Evolutionary conservation across 495 filamentous ascomycete genomes (phyloP).

Genomic region (Aspergillus baeticus): DNA sequence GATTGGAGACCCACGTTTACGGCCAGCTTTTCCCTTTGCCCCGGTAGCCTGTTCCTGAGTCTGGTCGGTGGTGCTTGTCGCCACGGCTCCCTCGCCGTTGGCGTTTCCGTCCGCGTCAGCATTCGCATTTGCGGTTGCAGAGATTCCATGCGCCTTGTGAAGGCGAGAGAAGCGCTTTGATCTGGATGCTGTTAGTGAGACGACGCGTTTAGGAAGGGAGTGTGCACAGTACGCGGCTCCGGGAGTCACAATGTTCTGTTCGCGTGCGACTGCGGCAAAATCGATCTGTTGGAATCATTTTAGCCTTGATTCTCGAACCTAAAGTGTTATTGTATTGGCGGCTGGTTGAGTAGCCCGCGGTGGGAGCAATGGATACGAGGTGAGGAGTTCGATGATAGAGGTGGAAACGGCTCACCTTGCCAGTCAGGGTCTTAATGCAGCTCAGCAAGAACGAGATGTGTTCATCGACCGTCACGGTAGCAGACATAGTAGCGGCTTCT

Average conservation of each 20-base stretch:
- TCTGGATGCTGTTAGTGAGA: conserved; percentile 27
- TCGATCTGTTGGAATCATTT: conserved; percentile 46
- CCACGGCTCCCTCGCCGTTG: not conserved
- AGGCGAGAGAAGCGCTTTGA: conserved; percentile 66
- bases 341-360: not conserved
- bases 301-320: too few species aligned
- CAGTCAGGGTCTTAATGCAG: conserved; percentile 58
- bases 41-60: not conserved
- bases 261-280: conserved; percentile 59
- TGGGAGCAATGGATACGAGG: not conserved
- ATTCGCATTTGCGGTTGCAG: not conserved
- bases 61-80: not conserved
- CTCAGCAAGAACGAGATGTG: conserved; percentile 64
- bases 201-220: not conserved
- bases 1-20: not conserved
- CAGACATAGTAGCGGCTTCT: too few species aligned
- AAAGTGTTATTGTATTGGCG: not conserved
- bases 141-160: conserved; percentile 47
- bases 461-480: conserved; percentile 40
- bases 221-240: conserved; percentile 63
- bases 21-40: not conserved
- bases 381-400: too few species aligned
- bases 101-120: not conserved
- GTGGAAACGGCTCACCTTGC: conserved; percentile 55
- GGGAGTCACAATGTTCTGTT: conserved; percentile 60